A percentile compares a stretch with the other conserved stretches of the same genome.
Evolutionary conservation across 352 stramenopile species (phyloP).

Genomic region (Phytopythium ostracodes): DNA sequence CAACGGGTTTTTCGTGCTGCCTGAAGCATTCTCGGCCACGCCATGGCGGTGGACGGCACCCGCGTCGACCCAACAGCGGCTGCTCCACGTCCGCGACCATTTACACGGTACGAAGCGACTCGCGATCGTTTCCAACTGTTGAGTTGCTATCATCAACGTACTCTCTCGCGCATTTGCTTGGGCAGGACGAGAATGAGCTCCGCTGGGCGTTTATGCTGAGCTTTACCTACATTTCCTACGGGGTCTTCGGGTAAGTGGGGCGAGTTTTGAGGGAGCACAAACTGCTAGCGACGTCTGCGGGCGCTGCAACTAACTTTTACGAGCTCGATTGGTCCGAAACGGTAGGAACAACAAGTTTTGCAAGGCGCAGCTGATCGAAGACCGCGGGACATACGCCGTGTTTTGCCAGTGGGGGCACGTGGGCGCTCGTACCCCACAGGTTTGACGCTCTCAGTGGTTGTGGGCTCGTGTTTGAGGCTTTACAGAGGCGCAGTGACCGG

Average conservation of each 20-base stretch:
- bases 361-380: slow-evolving; percentile 54
- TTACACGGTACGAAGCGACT: slow-evolving; percentile 16
- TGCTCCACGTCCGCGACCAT: slow-evolving; percentile 16
- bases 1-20: neutral
- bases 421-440: slow-evolving; percentile 47
- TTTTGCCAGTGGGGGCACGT: slow-evolving; percentile 67
- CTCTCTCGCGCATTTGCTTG: neutral
- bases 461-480: too few relatives aligned
- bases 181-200: slow-evolving; percentile 39
- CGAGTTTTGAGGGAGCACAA: neutral
- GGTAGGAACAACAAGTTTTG: slow-evolving; percentile 38
- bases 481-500: too few relatives aligned
- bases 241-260: slow-evolving; percentile 34
- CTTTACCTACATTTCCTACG: slow-evolving; percentile 55
- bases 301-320: neutral
- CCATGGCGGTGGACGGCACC: neutral
- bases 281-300: neutral
- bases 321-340: neutral
- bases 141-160: neutral
- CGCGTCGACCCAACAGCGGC: slow-evolving; percentile 15
- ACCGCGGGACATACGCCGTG: slow-evolving; percentile 32
- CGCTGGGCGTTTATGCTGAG: slow-evolving; percentile 75
- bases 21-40: neutral
- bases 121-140: neutral
- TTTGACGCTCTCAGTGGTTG: neutral